Conservation (phyloP, 495 filamentous ascomycete genomes). For the Penicillium subrubescens region DNA sequence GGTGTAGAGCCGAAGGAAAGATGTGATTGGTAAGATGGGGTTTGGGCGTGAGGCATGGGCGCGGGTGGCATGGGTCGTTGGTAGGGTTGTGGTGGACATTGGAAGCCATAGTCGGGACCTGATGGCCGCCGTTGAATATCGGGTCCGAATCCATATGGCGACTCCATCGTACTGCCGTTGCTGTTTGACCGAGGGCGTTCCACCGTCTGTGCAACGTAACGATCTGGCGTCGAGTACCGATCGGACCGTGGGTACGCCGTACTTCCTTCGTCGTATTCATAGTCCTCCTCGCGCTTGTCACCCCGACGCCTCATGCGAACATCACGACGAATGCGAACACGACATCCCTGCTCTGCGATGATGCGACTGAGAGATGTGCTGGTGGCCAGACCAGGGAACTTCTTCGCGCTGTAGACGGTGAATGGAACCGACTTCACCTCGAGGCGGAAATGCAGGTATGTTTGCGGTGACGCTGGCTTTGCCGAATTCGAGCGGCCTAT, state of each 20-base stretch:
- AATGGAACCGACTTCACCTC: conserved; percentile 90
- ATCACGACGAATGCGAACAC: conserved; percentile 94
- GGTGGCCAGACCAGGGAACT: conserved; percentile 92
- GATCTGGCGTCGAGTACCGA: conserved; percentile 56
- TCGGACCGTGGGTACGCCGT: conserved; percentile 57
- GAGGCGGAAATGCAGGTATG: conserved; percentile 67
- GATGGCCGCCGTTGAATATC: conserved; percentile 56
- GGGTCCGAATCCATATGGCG: conserved; percentile 32
- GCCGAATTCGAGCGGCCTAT: conserved; percentile 18
- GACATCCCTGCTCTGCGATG: conserved; percentile 95
- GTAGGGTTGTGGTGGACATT: conserved; percentile 39
- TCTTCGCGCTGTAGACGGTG: conserved; percentile 94
- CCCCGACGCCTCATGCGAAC: conserved; percentile 94
- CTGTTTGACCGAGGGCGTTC: conserved; percentile 75
- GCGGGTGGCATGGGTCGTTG: conserved; percentile 39
- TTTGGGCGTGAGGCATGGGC: conserved; percentile 32
- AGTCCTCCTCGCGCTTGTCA: conserved; percentile 66
- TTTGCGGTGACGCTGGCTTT: conserved; percentile 42
- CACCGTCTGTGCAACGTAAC: conserved; percentile 39
- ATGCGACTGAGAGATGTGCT: conserved; percentile 86
- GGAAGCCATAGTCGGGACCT: conserved; percentile 53
- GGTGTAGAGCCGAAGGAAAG: conserved; percentile 47
- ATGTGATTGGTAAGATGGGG: conserved; percentile 40
- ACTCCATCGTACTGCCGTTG: conserved; percentile 61
- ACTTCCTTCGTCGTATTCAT: conserved; percentile 68